Conservation (phyloP, 2,329 filamentous ascomycete species). For the Rhytidhysteron rufulum region DNA sequence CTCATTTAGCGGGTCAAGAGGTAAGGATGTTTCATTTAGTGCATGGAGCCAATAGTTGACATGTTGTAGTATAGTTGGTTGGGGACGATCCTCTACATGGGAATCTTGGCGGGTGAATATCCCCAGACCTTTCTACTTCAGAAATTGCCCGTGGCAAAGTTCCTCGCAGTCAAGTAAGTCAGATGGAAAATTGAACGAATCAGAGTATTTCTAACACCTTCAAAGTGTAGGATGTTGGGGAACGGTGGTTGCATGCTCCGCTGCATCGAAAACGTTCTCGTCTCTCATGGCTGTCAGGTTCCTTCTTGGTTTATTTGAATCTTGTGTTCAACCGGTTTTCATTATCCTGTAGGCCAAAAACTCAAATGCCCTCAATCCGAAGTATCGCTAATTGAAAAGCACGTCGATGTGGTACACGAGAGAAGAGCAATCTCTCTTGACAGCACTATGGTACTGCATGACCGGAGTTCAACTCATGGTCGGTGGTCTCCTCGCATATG, state of each 20-base stretch:
- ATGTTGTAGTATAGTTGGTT: constrained; percentile 61
- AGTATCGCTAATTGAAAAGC: no score
- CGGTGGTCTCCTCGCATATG: constrained; percentile 54
- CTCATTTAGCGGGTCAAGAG: no score
- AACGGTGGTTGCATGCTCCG: constrained; percentile 58
- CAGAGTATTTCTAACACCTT: no score
- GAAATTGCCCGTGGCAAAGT: constrained; percentile 64
- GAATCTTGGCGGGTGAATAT: constrained; percentile 67
- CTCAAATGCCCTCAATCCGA: no score
- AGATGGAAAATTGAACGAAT: no score
- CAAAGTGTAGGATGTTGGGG: no score
- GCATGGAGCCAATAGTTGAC: no score
- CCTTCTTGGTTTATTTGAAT: constrained; percentile 68
- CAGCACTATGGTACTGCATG: constrained; percentile 32
- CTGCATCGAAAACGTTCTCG: constrained; percentile 57
- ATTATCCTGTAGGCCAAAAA: no score
- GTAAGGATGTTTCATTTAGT: no score
- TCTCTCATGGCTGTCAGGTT: constrained; percentile 59
- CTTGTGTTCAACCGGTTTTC: constrained; percentile 65
- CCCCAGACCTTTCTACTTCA: constrained; percentile 64
- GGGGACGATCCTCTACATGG: constrained; percentile 71
- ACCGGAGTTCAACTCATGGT: constrained; percentile 53
- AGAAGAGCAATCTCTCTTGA: constrained; percentile 56
- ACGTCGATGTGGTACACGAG: constrained; percentile 63
- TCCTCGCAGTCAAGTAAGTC: constrained; percentile 60